Base-by-base conservation (phyloP, 768 basidiomycete species). In the Tremella fuciformis region DNA sequence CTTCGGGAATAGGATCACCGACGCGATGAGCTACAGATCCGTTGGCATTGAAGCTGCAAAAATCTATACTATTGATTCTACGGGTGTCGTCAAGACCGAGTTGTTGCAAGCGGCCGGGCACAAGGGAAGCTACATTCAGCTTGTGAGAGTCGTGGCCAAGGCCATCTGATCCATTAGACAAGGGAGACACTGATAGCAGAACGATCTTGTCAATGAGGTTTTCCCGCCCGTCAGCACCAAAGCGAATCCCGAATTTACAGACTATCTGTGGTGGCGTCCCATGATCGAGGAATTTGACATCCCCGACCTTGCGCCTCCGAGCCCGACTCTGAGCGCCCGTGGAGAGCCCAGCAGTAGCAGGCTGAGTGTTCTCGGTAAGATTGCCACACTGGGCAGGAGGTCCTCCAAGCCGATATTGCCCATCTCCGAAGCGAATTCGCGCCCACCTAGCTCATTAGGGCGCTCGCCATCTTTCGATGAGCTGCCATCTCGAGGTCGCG, bases 201-300 rank as follows among this genome's bases (percentile, higher is more conserved):
- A 93, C 8, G 93, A 98, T 76, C 84, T 99, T n/a, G 96, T 99
- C 15, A 93, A 99, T 79, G 93, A 96, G 78, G 93, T 96, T 86
- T 99, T 99, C 80, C 96, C 96, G 34, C 91, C 94, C 0, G 91
- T 98, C 55, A 83, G 91, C 73, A 84, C 87, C 52, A 90, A 89
- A 73, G 87, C 86, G 50, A 83, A 86, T 13, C 85, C 89, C 1
- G 92, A 93, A 73, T 99, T 84, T 75, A 96, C 93, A 1, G 94
- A 98, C 76, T 92, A 96, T 82, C 97, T 94, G 71, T 99, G 84
- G 73, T 99, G 96, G 96, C 87, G 91, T 63, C 65, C 83, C 0
- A 86, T 90, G 0, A 80, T 97, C 13, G 84, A 84, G 51, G 88
- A 90, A 0, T 86, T 87, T 58, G 79, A 85, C 3, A 54, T 80